Evolutionary conservation across 2,329 filamentous ascomycete species (phyloP).

Genomic region (Paecilomyces sp.): DNA sequence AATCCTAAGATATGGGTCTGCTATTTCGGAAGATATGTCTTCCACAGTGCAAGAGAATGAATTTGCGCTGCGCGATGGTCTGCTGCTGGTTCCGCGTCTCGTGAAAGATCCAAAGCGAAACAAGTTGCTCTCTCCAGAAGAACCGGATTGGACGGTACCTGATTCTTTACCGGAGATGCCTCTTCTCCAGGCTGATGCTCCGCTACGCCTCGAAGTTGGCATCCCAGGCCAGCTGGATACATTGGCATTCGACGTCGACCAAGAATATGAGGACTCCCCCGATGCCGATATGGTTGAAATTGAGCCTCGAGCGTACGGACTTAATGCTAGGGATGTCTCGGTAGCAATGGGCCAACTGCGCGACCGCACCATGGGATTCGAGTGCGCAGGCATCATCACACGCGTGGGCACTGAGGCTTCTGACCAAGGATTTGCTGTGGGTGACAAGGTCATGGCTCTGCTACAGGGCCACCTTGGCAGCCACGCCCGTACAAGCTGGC

Average conservation of each 20-base stretch:
- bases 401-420: constrained; percentile 9
- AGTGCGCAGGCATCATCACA: constrained; percentile 24
- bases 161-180: neutral
- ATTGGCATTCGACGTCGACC: constrained; percentile 14
- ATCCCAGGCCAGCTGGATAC: constrained; percentile 11
- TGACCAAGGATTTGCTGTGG: constrained; percentile 16
- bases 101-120: neutral
- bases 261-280: constrained; percentile 2
- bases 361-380: constrained; percentile 20
- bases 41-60: neutral
- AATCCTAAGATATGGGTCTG: neutral
- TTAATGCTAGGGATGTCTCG: constrained; percentile 43
- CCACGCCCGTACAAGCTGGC: constrained; percentile 16
- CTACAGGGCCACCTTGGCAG: constrained; percentile 18
- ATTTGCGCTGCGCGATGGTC: neutral
- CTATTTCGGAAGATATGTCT: neutral
- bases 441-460: constrained; percentile 28
- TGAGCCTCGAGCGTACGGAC: constrained; percentile 21
- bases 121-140: neutral
- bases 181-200: neutral
- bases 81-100: neutral
- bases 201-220: neutral
- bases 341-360: constrained; percentile 21
- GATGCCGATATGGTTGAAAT: constrained; percentile 27
- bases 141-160: neutral